Conservation (phyloP, 2,329 filamentous ascomycete genomes). For the Aspergillus pseudoglaucus region DNA sequence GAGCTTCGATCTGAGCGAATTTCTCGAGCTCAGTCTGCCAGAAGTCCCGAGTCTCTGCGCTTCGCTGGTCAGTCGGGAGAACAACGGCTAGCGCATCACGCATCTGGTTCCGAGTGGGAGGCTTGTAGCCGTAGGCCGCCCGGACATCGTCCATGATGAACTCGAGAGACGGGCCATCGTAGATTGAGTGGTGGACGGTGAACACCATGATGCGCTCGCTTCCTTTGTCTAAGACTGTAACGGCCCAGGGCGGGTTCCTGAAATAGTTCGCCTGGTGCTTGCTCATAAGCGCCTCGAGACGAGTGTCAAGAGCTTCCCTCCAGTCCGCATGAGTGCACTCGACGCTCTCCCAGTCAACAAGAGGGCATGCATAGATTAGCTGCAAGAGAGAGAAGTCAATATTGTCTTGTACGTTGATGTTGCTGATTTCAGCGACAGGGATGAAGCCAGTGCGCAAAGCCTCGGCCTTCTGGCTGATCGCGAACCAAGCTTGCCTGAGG, state of each 20-base stretch:
- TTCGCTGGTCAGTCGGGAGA: conserved; percentile 10
- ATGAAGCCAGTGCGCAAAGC: conserved; percentile 34
- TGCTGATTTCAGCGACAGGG: conserved; percentile 20
- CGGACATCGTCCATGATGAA: conserved; percentile 22
- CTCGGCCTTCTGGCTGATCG: conserved; percentile 23
- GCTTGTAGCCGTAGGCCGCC: conserved; percentile 16
- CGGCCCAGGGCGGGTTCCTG: conserved; percentile 29
- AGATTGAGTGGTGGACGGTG: conserved; percentile 30
- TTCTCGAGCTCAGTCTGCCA: conserved; percentile 20
- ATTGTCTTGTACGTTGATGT: background rate
- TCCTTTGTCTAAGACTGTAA: conserved; percentile 26
- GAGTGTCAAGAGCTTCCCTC: conserved; percentile 7
- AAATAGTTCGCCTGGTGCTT: conserved; percentile 23
- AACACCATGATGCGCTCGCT: conserved; percentile 26
- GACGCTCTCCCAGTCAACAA: conserved; percentile 19
- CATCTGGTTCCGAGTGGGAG: conserved; percentile 19
- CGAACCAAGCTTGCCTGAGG: conserved; percentile 28
- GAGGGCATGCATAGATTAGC: conserved; percentile 19
- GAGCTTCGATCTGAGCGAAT: conserved; percentile 16
- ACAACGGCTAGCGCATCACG: conserved; percentile 20
- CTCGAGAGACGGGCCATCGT: conserved; percentile 27
- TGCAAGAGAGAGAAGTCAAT: conserved; percentile 22
- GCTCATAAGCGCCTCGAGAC: conserved; percentile 18
- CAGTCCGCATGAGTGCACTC: conserved; percentile 12
- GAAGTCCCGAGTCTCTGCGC: conserved; percentile 13